These are phyloP conservation scores for Trichoderma gracile DNA, from an alignment of 2,329 filamentous ascomycete genomes.

Conservation along the genomic window DNA sequence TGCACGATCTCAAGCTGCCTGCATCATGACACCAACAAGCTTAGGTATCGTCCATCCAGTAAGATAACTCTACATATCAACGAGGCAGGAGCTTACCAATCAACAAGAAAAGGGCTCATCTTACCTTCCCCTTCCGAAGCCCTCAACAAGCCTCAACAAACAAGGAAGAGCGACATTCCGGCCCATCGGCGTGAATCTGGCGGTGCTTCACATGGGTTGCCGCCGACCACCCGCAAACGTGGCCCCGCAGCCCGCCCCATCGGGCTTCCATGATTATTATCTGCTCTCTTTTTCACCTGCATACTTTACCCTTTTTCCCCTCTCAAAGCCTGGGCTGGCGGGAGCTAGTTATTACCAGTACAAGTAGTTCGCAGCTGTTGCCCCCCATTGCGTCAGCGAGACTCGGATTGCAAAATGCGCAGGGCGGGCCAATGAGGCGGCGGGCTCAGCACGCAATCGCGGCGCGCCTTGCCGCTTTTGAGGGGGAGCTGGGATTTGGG, in stretches of 20 bases:
- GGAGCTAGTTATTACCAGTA: too few species aligned
- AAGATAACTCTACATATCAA: too few species aligned
- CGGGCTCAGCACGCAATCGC: slow-evolving; percentile 36
- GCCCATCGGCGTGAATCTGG: slow-evolving; percentile 13
- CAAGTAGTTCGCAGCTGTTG: background rate
- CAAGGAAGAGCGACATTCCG: background rate
- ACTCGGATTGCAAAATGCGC: slow-evolving; percentile 34
- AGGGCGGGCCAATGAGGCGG: slow-evolving; percentile 32
- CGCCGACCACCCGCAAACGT: slow-evolving; percentile 16
- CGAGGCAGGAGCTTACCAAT: too few species aligned
- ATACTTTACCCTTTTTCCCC: too few species aligned
- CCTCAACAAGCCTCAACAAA: background rate
- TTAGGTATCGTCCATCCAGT: background rate
- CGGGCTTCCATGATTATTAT: background rate
- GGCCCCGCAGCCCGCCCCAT: too few species aligned
- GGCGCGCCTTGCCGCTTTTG: slow-evolving; percentile 27
- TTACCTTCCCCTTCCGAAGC: too few species aligned
- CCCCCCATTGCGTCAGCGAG: slow-evolving; percentile 35
- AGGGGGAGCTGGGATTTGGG: background rate
- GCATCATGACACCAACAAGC: background rate
- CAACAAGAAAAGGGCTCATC: too few species aligned
- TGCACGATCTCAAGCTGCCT: too few species aligned
- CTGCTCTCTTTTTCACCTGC: background rate
- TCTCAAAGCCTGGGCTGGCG: background rate
- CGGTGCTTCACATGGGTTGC: background rate